Percentiles rank a stretch among this genome's conserved stretches.
phyloP scores from a whole-genome alignment of 1,139 yeast species.

The Debaryomyces sp. region DNA sequence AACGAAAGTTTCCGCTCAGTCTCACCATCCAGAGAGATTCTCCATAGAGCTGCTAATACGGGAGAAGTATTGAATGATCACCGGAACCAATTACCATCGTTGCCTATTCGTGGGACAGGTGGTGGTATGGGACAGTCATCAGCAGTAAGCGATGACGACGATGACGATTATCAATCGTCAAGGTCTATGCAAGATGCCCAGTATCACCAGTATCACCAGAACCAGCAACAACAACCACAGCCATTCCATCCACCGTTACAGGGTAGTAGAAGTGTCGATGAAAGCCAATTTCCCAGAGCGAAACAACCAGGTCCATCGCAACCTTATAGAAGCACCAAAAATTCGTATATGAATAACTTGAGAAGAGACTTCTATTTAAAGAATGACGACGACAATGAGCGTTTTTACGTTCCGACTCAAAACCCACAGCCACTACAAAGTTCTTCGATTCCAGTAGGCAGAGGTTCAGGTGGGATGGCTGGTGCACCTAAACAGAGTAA shows the following conservation, averaged over 20 bases:
- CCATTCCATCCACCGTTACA: background rate
- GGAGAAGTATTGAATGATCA: constrained; percentile 60
- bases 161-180: constrained; percentile 4
- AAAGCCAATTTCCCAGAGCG: background rate
- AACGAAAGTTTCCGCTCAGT: constrained; percentile 44
- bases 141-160: constrained; percentile 15
- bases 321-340: constrained; percentile 8
- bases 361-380: constrained; percentile 28
- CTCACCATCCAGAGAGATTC: constrained; percentile 35
- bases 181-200: background rate
- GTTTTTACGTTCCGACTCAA: background rate
- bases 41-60: constrained; percentile 36
- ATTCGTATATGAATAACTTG: constrained; percentile 14
- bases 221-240: background rate
- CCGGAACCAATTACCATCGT: constrained; percentile 50
- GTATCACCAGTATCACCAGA: background rate
- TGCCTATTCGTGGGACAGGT: constrained; percentile 28
- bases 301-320: background rate
- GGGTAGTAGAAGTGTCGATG: background rate
- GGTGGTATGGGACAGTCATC: constrained; percentile 10
- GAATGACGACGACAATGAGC: constrained; percentile 23
- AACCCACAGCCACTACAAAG: background rate
- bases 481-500: constrained; percentile 22
- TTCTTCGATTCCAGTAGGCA: constrained; percentile 2
- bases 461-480: constrained; percentile 8